Evolutionary conservation across 768 basidiomycete species (phyloP), one percentile per base, ranked within the genome.

Genomic region (Candolleomyces aberdarensis): DNA sequence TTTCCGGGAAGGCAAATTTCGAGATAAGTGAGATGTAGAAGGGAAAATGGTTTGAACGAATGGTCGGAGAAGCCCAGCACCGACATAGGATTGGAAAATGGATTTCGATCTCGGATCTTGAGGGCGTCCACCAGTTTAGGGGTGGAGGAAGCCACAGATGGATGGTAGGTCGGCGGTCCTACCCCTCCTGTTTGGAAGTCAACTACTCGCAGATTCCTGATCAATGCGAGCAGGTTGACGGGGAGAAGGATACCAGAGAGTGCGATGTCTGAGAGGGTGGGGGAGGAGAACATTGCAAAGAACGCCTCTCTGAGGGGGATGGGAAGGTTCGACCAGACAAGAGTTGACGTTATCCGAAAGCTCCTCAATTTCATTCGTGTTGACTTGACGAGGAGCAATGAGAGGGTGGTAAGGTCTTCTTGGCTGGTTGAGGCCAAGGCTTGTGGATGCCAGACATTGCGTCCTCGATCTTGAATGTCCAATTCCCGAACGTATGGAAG

Each of bases 161-260:
- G 60, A 41, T 61, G 56, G 20, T 57, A 26, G 2, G 50, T 19
- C 10, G 60, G 36, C 13, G 49, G 31, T 14, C 60, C 46, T 8
- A 52, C 60, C 3, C 60, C 60, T n/a, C 60, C 60, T 8, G 55
- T 61, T 47, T 61, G 60, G 22, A 61, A 49, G 31, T 61, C 60
- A 13, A 61, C 60, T 29, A 20, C 22, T 20, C 48, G 44, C 20
- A 61, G 60, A 44, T 44, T 39, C 19, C 40, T 48, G 22, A 52
- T 36, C 39, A 51, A 43, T 29, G 47, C 55, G 20, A 61, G 55
- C 3, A 61, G 44, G 56, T 61, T 61, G 36, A 61, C 49, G 32
- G 60, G 60, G 20, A 61, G 52, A 11, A 49, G 55, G 5, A 61
- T 36, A 19, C 56, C 56, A 26, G 48, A 46, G n/a, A 61, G 40